Base-by-base conservation (phyloP, 2,329 filamentous ascomycete genomes). In the Hymenoscyphus fraxineus region DNA sequence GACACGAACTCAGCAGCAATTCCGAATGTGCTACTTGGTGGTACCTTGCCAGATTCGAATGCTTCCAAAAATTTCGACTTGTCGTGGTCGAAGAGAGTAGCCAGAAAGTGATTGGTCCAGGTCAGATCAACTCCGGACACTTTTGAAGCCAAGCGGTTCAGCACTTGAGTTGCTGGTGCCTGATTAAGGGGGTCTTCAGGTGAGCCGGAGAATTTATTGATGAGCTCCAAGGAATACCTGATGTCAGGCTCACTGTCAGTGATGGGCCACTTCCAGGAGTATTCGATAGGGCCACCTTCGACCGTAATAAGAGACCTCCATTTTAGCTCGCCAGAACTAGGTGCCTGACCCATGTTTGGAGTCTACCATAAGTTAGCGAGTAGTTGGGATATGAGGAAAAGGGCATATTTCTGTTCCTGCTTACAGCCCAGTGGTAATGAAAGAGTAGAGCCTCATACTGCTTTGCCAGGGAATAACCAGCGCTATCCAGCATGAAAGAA, bases 251-350 rank as follows among this genome's bases (percentile, higher is more conserved):
- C 22, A 32, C 22, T 35, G 16, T n/a, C 13, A 6, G 19, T n/a
- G 54, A 31, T 35, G 22, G 38, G n/a, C 57, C 57, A 58, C 16
- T 58, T 58, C 57, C 57, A 58, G 35, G 27, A 35, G 57, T 58
- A 58, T 19, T 58, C 57, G 57, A 58, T 35, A 19, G 57, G 57
- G 16, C 13, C 15, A 19, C 27, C 27, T n/a, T 58, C 57, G 35
- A 35, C 57, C 3, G 57, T 58, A 6, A 58, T 31, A 6, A 58
- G 10, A n/a, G 31, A 38, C 22, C 35, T 58, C 57, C 57, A 58
- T 31, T 31, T 31, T 35, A 19, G 13, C 10, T 16, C 15, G 12
- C 22, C 32, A 35, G 22, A 7, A 31, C 15, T 19, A 35, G 22
- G 54, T 31, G 54, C 54, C 9, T n/a, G 22, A 12, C 54, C 54